Percentiles rank a stretch among this genome's conserved stretches.
Evolutionary conservation across 495 filamentous ascomycete genomes (phyloP).

Genomic region (Daldinia caldariorum): DNA sequence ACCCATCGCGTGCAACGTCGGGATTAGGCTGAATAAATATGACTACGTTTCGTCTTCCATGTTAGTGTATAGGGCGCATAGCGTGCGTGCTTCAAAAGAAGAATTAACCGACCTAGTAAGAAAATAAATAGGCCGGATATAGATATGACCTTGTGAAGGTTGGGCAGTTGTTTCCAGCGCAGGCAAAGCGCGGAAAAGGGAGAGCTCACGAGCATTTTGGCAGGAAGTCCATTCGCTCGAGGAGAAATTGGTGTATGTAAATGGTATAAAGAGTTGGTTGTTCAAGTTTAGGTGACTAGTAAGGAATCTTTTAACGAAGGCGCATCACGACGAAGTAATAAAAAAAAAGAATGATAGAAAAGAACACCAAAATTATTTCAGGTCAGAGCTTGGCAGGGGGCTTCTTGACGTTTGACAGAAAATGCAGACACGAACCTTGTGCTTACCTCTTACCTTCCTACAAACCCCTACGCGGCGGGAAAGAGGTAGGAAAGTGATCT

Average conservation of each 20-base stretch:
- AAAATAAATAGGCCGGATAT: conserved; percentile 20
- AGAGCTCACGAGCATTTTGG: conserved; percentile 34
- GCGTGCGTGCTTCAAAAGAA: not conserved
- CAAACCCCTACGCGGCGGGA: not conserved
- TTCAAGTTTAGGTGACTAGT: not conserved
- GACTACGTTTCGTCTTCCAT: conserved; percentile 6
- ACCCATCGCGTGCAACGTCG: conserved; percentile 33
- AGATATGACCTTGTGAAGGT: conserved; percentile 34
- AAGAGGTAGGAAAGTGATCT: not conserved
- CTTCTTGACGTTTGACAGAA: conserved; percentile 1
- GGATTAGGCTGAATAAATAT: conserved; percentile 35
- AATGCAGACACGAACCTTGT: not conserved
- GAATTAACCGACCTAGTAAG: conserved; percentile 29
- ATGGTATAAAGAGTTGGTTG: not conserved
- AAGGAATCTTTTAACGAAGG: not conserved
- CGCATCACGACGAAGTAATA: conserved; percentile 4
- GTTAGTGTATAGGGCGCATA: conserved; percentile 12
- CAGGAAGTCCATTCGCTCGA: conserved; percentile 31
- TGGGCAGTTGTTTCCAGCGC: conserved; percentile 41
- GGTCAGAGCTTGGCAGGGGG: conserved; percentile 14
- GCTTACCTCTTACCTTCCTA: not conserved
- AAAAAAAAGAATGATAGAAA: not conserved
- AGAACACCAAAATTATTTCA: conserved; percentile 1
- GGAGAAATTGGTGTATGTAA: not conserved
- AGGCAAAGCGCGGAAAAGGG: conserved; percentile 34